phyloP scores from a whole-genome alignment of 768 basidiomycete species.

The Auricularia auricula-judae region DNA sequence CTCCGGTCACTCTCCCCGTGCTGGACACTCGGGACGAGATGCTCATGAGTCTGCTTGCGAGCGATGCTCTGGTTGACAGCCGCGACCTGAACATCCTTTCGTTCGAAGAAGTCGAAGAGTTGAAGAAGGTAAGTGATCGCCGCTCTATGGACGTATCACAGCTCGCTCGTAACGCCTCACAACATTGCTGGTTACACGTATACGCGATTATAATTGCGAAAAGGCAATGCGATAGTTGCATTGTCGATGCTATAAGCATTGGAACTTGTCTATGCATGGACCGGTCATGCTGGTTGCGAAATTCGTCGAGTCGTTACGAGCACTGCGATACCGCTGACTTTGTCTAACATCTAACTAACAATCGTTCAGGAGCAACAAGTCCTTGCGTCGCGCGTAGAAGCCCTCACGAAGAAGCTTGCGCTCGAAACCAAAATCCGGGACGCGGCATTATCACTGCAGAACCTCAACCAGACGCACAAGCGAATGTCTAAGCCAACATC shows the following conservation, averaged over 20 bases:
- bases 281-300: too few species aligned
- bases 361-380: slow-evolving; percentile 57
- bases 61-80: slow-evolving; percentile 91
- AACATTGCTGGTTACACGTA: too few species aligned
- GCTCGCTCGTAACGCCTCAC: too few species aligned
- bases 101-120: slow-evolving; percentile 58
- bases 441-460: slow-evolving; percentile 64
- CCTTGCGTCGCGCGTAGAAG: slow-evolving; percentile 52
- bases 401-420: slow-evolving; percentile 60
- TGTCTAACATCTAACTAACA: neutral
- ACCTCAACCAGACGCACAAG: slow-evolving; percentile 48
- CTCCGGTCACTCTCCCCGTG: slow-evolving; percentile 3
- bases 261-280: too few species aligned
- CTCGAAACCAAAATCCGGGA: slow-evolving; percentile 85
- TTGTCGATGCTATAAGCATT: too few species aligned
- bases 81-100: slow-evolving; percentile 67
- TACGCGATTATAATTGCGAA: too few species aligned
- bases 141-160: too few species aligned
- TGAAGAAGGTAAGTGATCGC: slow-evolving; percentile 45
- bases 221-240: too few species aligned
- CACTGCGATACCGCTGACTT: too few species aligned
- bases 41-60: slow-evolving; percentile 79
- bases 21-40: slow-evolving; percentile 70
- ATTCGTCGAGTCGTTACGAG: too few species aligned
- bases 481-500: slow-evolving; percentile 51